A percentile compares a stretch with the other conserved stretches of the same genome.
These are phyloP conservation scores for Jatropha multifida DNA, from an alignment of 441 rosid species.

Conservation along the genomic window DNA sequence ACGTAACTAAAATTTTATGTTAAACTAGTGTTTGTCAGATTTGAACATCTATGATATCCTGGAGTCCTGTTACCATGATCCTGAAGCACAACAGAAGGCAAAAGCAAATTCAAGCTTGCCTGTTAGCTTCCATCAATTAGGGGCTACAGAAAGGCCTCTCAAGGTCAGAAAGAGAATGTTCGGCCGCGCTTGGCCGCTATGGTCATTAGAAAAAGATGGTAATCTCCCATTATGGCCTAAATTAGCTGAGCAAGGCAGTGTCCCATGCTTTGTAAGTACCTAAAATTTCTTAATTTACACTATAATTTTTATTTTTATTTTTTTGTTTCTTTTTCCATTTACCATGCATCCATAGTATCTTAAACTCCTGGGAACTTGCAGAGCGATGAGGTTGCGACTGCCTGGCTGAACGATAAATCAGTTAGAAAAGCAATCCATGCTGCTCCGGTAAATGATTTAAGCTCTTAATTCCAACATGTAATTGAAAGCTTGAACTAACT, in stretches of 20 bases:
- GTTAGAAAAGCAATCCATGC: slow-evolving; percentile 35
- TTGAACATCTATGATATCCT: slow-evolving; percentile 50
- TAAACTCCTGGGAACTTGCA: slow-evolving; percentile 5
- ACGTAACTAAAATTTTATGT: not conserved
- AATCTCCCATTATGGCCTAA: slow-evolving; percentile 44
- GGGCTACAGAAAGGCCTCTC: slow-evolving; percentile 43
- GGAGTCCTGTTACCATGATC: slow-evolving; percentile 51
- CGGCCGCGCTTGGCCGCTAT: slow-evolving; percentile 67
- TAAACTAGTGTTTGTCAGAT: slow-evolving; percentile 29
- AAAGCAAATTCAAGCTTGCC: slow-evolving; percentile 36
- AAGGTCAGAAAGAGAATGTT: slow-evolving; percentile 55
- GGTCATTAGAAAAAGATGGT: slow-evolving; percentile 38
- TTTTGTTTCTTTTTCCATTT: not conserved
- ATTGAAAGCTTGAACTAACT: not conserved
- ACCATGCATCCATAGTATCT: too few relatives aligned
- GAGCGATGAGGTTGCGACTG: slow-evolving; percentile 52
- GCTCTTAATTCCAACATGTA: too few relatives aligned
- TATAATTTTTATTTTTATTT: not conserved
- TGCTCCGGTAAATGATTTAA: too few relatives aligned
- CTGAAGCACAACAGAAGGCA: slow-evolving; percentile 8
- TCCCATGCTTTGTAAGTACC: slow-evolving; percentile 42
- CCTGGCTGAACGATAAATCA: slow-evolving; percentile 48
- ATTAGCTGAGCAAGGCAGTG: slow-evolving; percentile 15
- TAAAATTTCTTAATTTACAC: not conserved
- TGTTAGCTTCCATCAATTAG: slow-evolving; percentile 45